Base-by-base conservation (phyloP, 1,284 basidiomycete species). In the Hymenochaete sp. region DNA sequence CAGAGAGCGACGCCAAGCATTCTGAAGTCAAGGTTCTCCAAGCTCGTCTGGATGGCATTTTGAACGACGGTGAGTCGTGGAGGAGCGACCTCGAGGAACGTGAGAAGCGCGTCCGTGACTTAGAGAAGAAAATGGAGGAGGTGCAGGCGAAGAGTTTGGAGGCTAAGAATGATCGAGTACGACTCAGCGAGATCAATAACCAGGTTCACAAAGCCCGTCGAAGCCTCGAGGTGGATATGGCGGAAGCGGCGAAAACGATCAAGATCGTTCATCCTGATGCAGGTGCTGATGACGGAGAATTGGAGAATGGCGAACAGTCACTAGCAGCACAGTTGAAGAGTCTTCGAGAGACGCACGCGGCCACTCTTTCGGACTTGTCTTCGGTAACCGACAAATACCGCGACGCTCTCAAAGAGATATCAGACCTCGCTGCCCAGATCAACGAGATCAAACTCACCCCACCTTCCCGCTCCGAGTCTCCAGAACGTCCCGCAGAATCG, bases 351-450 rank as follows among this genome's bases (percentile, higher is more conserved):
- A 86, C 82, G 1, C 79, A 90, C 55, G 74, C 81, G 35, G 79
- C 79, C 16, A 90, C 90, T 0, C 72, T 93, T 8, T 70, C 77
- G 2, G 86, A 93, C 57, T 72, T 93, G 22, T 80, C 88, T 7
- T 69, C 76, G 2, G 74, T 93, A 28, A 82, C 84, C 3, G 64
- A 67, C 32, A 92, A 91, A 60, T 95, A 95, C 60, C 80, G 82
- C 28, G 85, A 93, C 53, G 85, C 92, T n/a, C 71, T 95, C 22
- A 75, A 76, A 47, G 87, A 93, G 61, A 91, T 96, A 51, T 84
- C 84, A 10, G 87, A 92, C 53, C 73, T 97, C 37, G 82, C 83
- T 11, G 76, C 78, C 14, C 88, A 91, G 60, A 79, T 92, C 32
- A 77, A 89, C 57, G 89, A 91, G 59, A 74, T 77, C 8, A 89